phyloP scores from a whole-genome alignment of 495 filamentous ascomycete genomes.

The Podospora pseudoanserina region DNA sequence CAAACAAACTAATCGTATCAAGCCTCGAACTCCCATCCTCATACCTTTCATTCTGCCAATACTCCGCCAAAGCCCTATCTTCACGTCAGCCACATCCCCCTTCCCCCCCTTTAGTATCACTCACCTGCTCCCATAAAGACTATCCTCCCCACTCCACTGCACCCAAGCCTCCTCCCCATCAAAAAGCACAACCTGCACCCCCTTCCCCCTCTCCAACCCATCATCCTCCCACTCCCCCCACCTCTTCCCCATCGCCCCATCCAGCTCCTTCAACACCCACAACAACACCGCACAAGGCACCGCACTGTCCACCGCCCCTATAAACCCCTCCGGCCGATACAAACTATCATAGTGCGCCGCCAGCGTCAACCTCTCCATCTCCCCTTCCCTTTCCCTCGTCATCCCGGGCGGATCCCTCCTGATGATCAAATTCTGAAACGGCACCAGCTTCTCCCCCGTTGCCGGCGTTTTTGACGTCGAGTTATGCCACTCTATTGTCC shows the following conservation, averaged over 20 bases:
- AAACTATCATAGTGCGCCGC: slow-evolving; percentile 95
- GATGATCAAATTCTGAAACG: slow-evolving; percentile 83
- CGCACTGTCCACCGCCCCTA: slow-evolving; percentile 90
- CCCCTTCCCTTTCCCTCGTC: slow-evolving; percentile 24
- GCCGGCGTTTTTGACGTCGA: slow-evolving; percentile 76
- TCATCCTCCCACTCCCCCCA: slow-evolving; percentile 65
- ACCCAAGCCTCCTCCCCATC: slow-evolving; percentile 94
- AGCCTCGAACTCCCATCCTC: slow-evolving; percentile 35
- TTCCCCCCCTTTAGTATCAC: slow-evolving; percentile 6
- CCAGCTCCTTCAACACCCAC: slow-evolving; percentile 76
- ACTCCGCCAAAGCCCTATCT: slow-evolving; percentile 27
- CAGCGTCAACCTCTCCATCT: slow-evolving; percentile 75
- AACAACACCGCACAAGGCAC: slow-evolving; percentile 90
- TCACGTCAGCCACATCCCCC: neutral
- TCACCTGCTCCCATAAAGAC: slow-evolving; percentile 78
- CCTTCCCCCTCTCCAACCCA: slow-evolving; percentile 56
- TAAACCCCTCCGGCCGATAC: slow-evolving; percentile 77
- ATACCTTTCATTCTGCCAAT: slow-evolving; percentile 25
- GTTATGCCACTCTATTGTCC: slow-evolving; percentile 81
- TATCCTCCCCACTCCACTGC: slow-evolving; percentile 73
- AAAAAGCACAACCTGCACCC: slow-evolving; percentile 83
- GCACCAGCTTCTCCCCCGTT: slow-evolving; percentile 62
- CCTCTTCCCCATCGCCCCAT: slow-evolving; percentile 72
- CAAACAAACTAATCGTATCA: slow-evolving; percentile 77
- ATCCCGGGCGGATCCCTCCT: slow-evolving; percentile 82